Base-by-base conservation (phyloP, 2,329 filamentous ascomycete species). In the Penicillium paneum region DNA sequence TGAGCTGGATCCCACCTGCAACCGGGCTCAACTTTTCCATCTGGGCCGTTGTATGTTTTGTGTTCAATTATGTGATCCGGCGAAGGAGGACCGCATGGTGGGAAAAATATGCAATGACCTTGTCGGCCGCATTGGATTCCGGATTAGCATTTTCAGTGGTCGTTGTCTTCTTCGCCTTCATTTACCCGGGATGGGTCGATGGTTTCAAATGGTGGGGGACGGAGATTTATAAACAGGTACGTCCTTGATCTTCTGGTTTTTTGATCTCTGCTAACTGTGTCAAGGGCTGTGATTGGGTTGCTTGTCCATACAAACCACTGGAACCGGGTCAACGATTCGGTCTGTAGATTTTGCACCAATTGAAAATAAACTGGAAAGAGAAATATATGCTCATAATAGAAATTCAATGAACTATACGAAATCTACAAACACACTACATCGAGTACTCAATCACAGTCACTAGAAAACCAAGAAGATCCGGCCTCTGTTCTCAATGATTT, bases 41-140 rank as follows among this genome's bases (percentile, higher is more conserved):
- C 40, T 95, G 91, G 90, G 89, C 87, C 0, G 75, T 94, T 8
- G 89, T 95, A 13, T 94, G 89, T 75, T 95, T 87, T 71, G 63
- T 90, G 29, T 95, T 95, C 78, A 94, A 95, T 71, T 87, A 87
- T 67, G 73, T 87, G 56, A 82, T 95, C 64, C 84, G 86, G 68
- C 83, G 83, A 34, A 79, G 87, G 21, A 87, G 84, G 26, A 79
- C 78, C n/a, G 85, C 83, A 1, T 96, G 91, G 91, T 95, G 91
- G 91, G 85, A 84, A 44, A 94, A 95, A 73, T 95, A 95, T 71
- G 93, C 89, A 38, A 94, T 95, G 89, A 92, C 90, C 4, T 78
- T 95, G 49, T 90, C 87, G 54, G 90, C 90, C 0, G 91, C 89
- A 1, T 79, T 95, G 52, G 91, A 95, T 69, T 91, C 88, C 1